Conservation (phyloP, 1,139 yeast species). For the Blastobotrys capitulatus region DNA sequence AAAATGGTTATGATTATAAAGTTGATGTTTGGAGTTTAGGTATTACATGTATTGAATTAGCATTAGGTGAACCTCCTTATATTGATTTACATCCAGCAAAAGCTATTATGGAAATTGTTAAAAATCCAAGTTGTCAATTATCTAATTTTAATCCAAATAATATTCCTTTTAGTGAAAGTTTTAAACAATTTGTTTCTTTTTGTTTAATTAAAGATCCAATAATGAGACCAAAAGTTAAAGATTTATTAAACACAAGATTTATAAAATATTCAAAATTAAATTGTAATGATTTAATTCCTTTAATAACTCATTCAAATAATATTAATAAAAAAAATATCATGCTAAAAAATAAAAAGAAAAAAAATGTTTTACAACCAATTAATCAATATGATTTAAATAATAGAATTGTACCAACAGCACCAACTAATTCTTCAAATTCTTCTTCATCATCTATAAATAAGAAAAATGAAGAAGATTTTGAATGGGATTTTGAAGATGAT, state of each 20-base stretch:
- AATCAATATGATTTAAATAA: neutral
- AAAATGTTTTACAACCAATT: neutral
- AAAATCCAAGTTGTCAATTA: slow-evolving; percentile 59
- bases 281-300: slow-evolving; percentile 5
- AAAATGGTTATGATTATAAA: slow-evolving; percentile 82
- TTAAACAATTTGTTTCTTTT: slow-evolving; percentile 53
- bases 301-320: slow-evolving; percentile 1
- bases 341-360: neutral
- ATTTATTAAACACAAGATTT: slow-evolving; percentile 17
- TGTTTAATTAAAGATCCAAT: slow-evolving; percentile 57
- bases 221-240: slow-evolving; percentile 35
- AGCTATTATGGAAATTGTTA: slow-evolving; percentile 67
- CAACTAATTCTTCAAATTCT: neutral
- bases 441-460: neutral
- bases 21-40: slow-evolving; percentile 91
- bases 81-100: slow-evolving; percentile 61
- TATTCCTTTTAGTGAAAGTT: slow-evolving; percentile 40
- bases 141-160: slow-evolving; percentile 27
- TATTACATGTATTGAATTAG: slow-evolving; percentile 51
- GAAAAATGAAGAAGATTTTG: neutral
- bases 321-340: neutral
- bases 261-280: slow-evolving; percentile 3
- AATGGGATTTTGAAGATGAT: slow-evolving; percentile 14
- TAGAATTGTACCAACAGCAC: neutral
- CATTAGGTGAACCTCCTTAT: slow-evolving; percentile 77